Base-by-base conservation (phyloP, 1,284 basidiomycete species). In the Takashimella koratensis region DNA sequence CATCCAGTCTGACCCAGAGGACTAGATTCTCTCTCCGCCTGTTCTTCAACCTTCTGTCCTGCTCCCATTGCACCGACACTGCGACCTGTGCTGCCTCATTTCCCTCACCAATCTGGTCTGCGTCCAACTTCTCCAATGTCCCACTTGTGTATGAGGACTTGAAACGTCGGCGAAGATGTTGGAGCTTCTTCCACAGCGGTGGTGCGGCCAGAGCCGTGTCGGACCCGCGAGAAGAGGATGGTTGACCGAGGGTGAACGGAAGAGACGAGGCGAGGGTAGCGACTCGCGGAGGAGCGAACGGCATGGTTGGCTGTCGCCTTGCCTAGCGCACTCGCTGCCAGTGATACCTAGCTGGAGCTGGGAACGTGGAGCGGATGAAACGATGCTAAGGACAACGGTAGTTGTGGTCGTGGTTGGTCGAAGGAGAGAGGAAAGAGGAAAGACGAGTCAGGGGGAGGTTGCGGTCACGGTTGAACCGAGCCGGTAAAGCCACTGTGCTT, bases 51-150 rank as follows among this genome's bases (percentile, higher is more conserved):
- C 62, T 47, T 19, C 56, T 48, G 43, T 67, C 66, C 25, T 56
- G 51, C 2, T 62, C 59, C 63, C 64, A 70, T 24, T 56, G 45
- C 1, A 70, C 47, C 6, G 59, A 59, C 3, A 67, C 53, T 8
- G 30, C 30, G 16, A 36, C 16, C 16, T 16, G 8, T 8, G 8
- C 30, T 36, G 16, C 16, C 30, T 36, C 30, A n/a, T n/a, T n/a
- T n/a, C n/a, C n/a, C n/a, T n/a, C n/a, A n/a, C n/a, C 30, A 36
- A 36, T 36, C 16, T 16, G 8, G 30, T 36, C 30, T 36, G 16
- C 16, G 10, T 36, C 30, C 16, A 16, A 8, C 8, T 36, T 16
- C 30, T 36, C 16, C 30, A 36, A 36, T 8, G 10, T 36, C 30
- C 8, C 8, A 16, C 30, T 36, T 36, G 30, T 8, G 10, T 16